phyloP scores from a whole-genome alignment of 2,329 filamentous ascomycete species.

The Trichoderma simmonsii region DNA sequence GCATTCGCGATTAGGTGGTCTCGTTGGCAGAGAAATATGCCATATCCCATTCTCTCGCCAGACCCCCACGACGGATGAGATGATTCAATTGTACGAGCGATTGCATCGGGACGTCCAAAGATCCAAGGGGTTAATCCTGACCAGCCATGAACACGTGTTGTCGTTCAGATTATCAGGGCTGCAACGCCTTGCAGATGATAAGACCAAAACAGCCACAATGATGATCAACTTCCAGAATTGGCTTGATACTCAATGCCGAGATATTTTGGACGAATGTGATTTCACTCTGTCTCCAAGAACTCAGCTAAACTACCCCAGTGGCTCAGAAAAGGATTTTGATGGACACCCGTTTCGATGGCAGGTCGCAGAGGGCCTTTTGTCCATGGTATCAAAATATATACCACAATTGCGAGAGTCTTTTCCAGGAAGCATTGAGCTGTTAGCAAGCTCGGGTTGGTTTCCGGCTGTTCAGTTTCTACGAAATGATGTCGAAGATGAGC shows the following conservation, averaged over 20 bases:
- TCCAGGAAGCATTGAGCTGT: conserved; percentile 46
- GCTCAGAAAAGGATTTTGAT: conserved; percentile 47
- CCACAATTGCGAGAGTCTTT: conserved; percentile 36
- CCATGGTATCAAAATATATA: conserved; percentile 38
- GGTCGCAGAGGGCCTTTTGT: conserved; percentile 40
- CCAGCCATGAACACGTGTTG: conserved; percentile 61
- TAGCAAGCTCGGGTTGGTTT: conserved; percentile 42
- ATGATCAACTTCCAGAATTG: conserved; percentile 15
- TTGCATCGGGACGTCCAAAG: conserved; percentile 40
- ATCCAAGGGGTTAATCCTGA: conserved; percentile 52
- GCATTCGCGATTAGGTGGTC: conserved; percentile 51
- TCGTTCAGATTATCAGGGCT: conserved; percentile 62
- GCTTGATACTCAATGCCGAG: conserved; percentile 9
- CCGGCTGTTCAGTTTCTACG: conserved; percentile 57
- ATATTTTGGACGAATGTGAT: conserved; percentile 15
- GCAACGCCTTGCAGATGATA: conserved; percentile 51
- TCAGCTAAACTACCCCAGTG: conserved; percentile 57
- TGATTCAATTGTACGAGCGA: conserved; percentile 16
- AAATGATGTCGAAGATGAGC: conserved; percentile 42
- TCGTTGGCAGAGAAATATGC: conserved; percentile 50
- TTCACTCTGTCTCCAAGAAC: conserved; percentile 51
- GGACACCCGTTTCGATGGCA: conserved; percentile 53
- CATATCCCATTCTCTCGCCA: conserved; percentile 59
- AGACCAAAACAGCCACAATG: conserved; percentile 23
- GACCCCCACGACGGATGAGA: conserved; percentile 23